Percentiles rank a stretch among this genome's conserved stretches.
Conservation (phyloP, 2,329 filamentous ascomycete species). For the Helminthosporium solani region DNA sequence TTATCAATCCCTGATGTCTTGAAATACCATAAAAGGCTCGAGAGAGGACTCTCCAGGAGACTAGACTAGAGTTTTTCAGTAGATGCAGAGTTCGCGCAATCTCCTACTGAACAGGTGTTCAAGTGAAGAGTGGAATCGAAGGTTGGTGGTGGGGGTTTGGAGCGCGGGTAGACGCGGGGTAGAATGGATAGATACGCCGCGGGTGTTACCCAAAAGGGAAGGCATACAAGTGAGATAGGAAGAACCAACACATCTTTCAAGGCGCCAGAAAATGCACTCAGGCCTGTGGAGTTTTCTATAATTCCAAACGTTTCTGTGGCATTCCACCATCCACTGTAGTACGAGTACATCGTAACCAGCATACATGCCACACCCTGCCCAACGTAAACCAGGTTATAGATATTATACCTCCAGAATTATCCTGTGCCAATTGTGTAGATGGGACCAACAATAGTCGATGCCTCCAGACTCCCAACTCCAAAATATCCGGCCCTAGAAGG, state of each 20-base stretch:
- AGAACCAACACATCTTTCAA: background rate
- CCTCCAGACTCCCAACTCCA: background rate
- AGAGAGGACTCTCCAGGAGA: too few relatives aligned
- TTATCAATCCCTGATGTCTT: background rate
- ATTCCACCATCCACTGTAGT: background rate
- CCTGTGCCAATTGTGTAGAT: too few relatives aligned
- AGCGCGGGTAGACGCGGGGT: slow-evolving; percentile 29
- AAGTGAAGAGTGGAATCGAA: slow-evolving; percentile 1
- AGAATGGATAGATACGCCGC: background rate
- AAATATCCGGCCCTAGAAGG: background rate
- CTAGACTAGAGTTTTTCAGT: background rate
- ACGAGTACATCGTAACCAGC: background rate
- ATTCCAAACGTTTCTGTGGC: background rate
- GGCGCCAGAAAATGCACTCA: background rate
- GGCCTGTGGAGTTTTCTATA: too few relatives aligned
- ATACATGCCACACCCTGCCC: background rate
- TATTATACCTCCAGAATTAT: background rate
- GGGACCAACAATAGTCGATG: too few relatives aligned
- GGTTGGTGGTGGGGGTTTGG: slow-evolving; percentile 25
- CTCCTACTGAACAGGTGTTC: background rate
- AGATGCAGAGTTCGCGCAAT: too few relatives aligned
- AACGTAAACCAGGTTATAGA: background rate
- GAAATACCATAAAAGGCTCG: too few relatives aligned
- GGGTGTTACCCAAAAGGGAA: slow-evolving; percentile 7
- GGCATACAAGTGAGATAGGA: background rate